Conservation (phyloP, 1,139 yeast genomes). For the Lodderomyces elongisporus region DNA sequence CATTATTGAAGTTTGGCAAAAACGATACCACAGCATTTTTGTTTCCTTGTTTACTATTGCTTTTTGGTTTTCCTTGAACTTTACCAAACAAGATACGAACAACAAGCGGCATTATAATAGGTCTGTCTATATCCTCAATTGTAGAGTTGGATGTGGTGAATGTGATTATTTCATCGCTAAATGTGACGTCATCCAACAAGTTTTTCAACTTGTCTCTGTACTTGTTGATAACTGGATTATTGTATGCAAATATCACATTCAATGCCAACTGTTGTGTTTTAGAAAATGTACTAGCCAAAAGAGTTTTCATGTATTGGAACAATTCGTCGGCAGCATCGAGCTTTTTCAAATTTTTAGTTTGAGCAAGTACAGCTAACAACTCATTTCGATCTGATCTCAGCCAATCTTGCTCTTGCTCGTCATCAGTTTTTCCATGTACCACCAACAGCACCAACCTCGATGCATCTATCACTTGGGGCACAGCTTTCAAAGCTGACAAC, state of each 20-base stretch:
- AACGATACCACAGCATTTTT: slow-evolving; percentile 73
- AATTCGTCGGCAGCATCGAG: slow-evolving; percentile 50
- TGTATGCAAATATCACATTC: slow-evolving; percentile 65
- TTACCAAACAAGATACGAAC: slow-evolving; percentile 82
- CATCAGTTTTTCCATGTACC: slow-evolving; percentile 20
- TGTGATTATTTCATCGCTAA: slow-evolving; percentile 76
- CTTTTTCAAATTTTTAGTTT: slow-evolving; percentile 59
- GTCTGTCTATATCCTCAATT: slow-evolving; percentile 53
- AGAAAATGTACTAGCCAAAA: slow-evolving; percentile 59
- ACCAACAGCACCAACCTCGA: slow-evolving; percentile 49
- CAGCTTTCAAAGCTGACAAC: slow-evolving; percentile 12
- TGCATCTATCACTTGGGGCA: slow-evolving; percentile 76
- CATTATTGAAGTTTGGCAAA: slow-evolving; percentile 56
- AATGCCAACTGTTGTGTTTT: slow-evolving; percentile 72
- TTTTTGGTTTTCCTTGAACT: slow-evolving; percentile 55
- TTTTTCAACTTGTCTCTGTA: slow-evolving; percentile 72
- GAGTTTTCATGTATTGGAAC: slow-evolving; percentile 45
- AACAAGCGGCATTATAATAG: slow-evolving; percentile 61
- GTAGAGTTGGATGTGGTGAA: slow-evolving; percentile 52
- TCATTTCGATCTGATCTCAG: slow-evolving; percentile 55
- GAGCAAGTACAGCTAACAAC: slow-evolving; percentile 59
- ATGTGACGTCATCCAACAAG: slow-evolving; percentile 74
- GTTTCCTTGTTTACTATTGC: slow-evolving; percentile 68
- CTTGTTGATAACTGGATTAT: slow-evolving; percentile 52
- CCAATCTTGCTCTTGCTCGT: slow-evolving; percentile 35